Evolutionary conservation across 805 yeast species (phyloP).

Genomic region (Metschnikowia kunwiensis): DNA sequence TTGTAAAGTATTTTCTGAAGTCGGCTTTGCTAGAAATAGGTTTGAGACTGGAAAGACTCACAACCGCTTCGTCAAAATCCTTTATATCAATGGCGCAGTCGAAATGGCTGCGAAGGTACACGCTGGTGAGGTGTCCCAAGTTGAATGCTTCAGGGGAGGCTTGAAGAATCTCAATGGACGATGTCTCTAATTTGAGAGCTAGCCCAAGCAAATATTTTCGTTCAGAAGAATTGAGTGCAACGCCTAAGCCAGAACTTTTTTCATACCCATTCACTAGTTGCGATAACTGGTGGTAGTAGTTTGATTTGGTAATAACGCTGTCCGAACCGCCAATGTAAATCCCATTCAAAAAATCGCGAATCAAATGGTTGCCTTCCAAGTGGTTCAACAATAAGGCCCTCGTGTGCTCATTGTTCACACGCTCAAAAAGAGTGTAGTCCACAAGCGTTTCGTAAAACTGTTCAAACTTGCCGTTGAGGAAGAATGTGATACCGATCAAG

Average conservation of each 20-base stretch:
- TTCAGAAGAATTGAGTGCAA: constrained; percentile 1
- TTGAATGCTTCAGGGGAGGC: neutral
- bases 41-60: constrained; percentile 9
- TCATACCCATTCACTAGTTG: constrained; percentile 12
- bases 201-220: constrained; percentile 3
- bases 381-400: constrained; percentile 15
- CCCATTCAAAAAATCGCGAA: constrained; percentile 23
- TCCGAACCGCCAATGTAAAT: constrained; percentile 18
- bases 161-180: constrained; percentile 24
- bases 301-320: constrained; percentile 18
- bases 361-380: constrained; percentile 15
- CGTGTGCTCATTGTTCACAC: constrained; percentile 10
- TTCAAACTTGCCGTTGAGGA: constrained; percentile 28
- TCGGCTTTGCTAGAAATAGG: constrained; percentile 7
- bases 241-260: neutral
- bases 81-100: constrained; percentile 13
- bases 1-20: constrained; percentile 21
- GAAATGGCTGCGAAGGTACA: constrained; percentile 12
- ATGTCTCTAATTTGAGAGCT: constrained; percentile 27
- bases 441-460: constrained; percentile 24
- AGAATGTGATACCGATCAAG: constrained; percentile 34
- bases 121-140: constrained; percentile 4
- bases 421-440: constrained; percentile 22
- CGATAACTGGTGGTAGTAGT: constrained; percentile 32
- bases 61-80: constrained; percentile 13